Base-by-base conservation (phyloP, 2,329 filamentous ascomycete genomes). In the Acrocalymma vagum region DNA sequence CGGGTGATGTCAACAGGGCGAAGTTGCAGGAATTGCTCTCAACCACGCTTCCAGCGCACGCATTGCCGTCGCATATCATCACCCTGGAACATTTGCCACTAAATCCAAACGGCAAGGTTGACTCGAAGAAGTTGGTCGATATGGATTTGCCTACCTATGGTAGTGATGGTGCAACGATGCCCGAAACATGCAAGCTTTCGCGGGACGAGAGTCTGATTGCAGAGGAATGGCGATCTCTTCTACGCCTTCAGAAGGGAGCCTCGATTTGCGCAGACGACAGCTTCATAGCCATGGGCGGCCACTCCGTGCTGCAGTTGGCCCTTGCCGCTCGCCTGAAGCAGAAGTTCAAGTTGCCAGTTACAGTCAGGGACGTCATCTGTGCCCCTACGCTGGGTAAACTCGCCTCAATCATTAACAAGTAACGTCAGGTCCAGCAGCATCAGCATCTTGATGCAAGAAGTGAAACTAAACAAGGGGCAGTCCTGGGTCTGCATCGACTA, bases 21-120 rank as follows among this genome's bases (percentile, higher is more conserved):
- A 20, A 30, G n/a, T 22, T 45, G 15, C 22, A 38, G 24, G 9
- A 36, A 17, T 17, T 38, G 13, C 9, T 55, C 3, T 21, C 18
- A 13, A 16, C 30, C 9, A 25, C 20, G 11, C 23, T 55, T 13
- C 46, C 51, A 3, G 16, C 28, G 1, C 62, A 66, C 38, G 56
- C 60, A 4, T 28, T 67, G 9, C 68, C 67, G 9, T 36, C 43
- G 4, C 22, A 48, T 6, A 58, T 70, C 3, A 17, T 47, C 1
- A 36, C 56, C 4, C 52, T 63, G 2, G 43, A 58, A 1, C 27
- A 43, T 11, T 58, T 72, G 13, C 69, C 68, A 7, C 54, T 53
- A 41, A 71, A 65, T 2, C 18, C 38, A 6, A 46, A 48, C 17
- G 62, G 63, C 3, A 72, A 72, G 39, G 29, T 68, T 1, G 64